Conservation (phyloP, 2,329 filamentous ascomycete species). For the Zymoseptoria tritici region DNA sequence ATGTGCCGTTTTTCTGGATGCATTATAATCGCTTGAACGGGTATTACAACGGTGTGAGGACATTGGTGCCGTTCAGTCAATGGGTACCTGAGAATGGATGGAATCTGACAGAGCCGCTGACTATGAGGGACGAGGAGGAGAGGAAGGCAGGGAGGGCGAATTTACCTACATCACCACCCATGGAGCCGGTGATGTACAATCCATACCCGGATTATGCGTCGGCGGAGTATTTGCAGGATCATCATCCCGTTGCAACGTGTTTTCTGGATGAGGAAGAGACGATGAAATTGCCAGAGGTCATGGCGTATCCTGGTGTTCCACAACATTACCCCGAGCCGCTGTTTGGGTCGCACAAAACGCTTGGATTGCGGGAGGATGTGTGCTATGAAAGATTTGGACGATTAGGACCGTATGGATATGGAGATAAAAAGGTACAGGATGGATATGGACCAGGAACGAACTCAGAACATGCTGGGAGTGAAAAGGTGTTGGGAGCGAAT, state of each 20-base stretch:
- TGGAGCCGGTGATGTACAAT: conserved; percentile 36
- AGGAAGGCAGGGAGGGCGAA: conserved; percentile 3
- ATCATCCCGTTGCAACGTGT: conserved; percentile 52
- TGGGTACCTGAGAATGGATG: conserved; percentile 41
- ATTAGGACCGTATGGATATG: conserved; percentile 45
- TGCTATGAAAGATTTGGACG: conserved; percentile 47
- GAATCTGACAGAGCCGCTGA: conserved; percentile 32
- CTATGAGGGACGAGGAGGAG: conserved; percentile 22
- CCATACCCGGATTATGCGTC: conserved; percentile 41
- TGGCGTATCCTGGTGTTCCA: conserved; percentile 53
- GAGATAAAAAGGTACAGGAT: conserved; percentile 38
- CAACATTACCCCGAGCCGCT: conserved; percentile 42
- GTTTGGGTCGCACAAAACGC: conserved; percentile 42
- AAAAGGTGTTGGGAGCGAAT: conserved; percentile 41
- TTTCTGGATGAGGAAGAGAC: conserved; percentile 55
- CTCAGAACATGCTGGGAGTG: conserved; percentile 38
- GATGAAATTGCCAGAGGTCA: conserved; percentile 53
- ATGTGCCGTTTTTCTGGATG: conserved; percentile 39
- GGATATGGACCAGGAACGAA: conserved; percentile 39
- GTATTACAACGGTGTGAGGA: conserved; percentile 43
- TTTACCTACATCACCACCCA: conserved; percentile 23
- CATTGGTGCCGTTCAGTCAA: conserved; percentile 36
- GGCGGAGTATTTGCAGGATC: conserved; percentile 39
- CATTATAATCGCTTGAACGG: conserved; percentile 38
- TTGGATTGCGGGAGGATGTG: conserved; percentile 41